Base-by-base conservation (phyloP, 2,329 filamentous ascomycete genomes). In the Aspergillus aculeatus region DNA sequence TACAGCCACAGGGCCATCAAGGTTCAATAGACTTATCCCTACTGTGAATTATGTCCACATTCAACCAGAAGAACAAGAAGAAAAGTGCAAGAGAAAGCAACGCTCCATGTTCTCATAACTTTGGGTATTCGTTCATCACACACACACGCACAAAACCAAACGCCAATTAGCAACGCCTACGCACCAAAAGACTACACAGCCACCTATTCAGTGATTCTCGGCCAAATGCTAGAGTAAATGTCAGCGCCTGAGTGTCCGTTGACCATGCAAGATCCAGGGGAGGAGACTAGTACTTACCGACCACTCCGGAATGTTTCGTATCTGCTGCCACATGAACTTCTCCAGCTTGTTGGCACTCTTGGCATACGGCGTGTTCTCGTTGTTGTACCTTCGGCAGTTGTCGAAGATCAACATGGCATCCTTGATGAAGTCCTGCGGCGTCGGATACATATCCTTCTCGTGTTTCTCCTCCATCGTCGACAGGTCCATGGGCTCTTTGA, bases 401-500 rank as follows among this genome's bases (percentile, higher is more conserved):
- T 93, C 87, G 70, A 96, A 97, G 66, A 99, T 88, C 69, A 98
- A 85, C 71, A 88, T 89, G 10, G 93, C 91, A 73, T 99, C 95
- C 64, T 84, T 86, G 78, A 94, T 88, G 68, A 99, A 97, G 69
- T 98, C 95, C 72, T 98, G 92, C 0, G 95, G 94, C 0, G 87
- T 92, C 16, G 87, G 85, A 73, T 99, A 99, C 71, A 94, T 86
- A 77, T 98, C 95, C 44, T 92, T 91, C 71, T 98, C 93, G 64
- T 97, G 89, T 77, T 96, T 96, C 67, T 86, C 87, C 77, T 98
- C 95, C 94, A 99, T 98, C 21, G 93, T 97, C 51, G 86, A 89
- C 51, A 97, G 82, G 73, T 97, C 95, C 95, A 99, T 99, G 38
- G 95, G 95, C 75, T 96, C 90, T 73, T 93, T 93, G 81, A 99